Evolutionary conservation across 2,329 filamentous ascomycete genomes (phyloP).

Genomic region (Colletotrichum coccodes): DNA sequence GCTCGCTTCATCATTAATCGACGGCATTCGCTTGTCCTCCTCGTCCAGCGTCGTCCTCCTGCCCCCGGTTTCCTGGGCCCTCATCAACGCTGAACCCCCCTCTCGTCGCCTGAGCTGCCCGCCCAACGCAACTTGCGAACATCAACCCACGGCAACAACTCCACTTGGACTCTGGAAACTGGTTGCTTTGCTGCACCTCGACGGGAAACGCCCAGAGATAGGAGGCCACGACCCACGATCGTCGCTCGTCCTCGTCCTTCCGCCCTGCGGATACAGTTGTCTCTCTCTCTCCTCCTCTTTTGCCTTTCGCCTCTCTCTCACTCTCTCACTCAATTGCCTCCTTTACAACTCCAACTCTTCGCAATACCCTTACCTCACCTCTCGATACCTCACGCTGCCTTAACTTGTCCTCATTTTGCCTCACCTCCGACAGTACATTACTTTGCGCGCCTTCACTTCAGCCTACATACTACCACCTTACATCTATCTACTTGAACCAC

Average conservation of each 20-base stretch:
- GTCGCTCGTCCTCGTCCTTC: neutral
- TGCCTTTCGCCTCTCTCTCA: slow-evolving; percentile 6
- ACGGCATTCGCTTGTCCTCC: neutral
- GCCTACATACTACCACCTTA: slow-evolving; percentile 27
- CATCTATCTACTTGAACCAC: slow-evolving; percentile 1
- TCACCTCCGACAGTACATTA: neutral
- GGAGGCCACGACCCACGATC: slow-evolving; percentile 13
- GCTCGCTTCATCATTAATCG: neutral
- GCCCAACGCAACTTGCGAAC: slow-evolving; percentile 9
- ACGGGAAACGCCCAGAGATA: slow-evolving; percentile 4
- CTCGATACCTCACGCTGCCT: neutral
- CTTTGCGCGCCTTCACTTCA: slow-evolving; percentile 29
- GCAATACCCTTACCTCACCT: neutral
- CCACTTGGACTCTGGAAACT: slow-evolving; percentile 4
- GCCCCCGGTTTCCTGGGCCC: neutral
- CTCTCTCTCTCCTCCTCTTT: slow-evolving; percentile 3
- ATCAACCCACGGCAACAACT: slow-evolving; percentile 15
- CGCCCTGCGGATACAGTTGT: neutral
- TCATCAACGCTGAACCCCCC: neutral
- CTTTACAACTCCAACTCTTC: slow-evolving; percentile 3
- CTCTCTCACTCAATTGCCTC: slow-evolving; percentile 9
- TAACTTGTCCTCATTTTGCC: neutral
- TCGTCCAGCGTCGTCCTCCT: neutral
- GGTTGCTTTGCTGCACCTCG: neutral
- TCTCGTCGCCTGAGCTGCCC: slow-evolving; percentile 1